Evolutionary conservation across 331 rosid species (phyloP), one percentile per base, ranked within the genome.

Genomic region (Saraca asoca): DNA sequence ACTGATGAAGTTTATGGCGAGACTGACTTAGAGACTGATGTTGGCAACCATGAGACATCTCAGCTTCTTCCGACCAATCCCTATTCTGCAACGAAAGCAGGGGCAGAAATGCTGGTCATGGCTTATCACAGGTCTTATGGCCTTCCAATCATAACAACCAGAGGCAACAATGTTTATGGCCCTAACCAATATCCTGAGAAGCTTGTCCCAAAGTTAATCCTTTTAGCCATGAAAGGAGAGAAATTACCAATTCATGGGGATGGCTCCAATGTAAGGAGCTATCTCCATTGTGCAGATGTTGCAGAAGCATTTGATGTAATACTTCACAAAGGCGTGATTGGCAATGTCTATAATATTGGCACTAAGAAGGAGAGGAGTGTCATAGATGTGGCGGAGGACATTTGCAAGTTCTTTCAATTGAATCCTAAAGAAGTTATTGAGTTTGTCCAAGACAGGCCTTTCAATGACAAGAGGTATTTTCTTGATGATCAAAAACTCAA

Each of bases 41-140:
- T 81, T 45, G 95, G 95, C 8, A 88, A 85, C 43, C 85, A 76
- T 9, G 91, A 88, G 68, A 70, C 95, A 3, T 88, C 89, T 54
- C 89, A 80, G 45, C 91, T 88, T 51, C 84, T 88, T 54, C 95
- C 95, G 1, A 81, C 95, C 2, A 88, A 88, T 66, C 89, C 95
- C 52, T 88, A 88, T 75, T 88, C 95, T 20, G 95, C 95, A 0
- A 85, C 95, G 12, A 88, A 88, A 80, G 95, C 95, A 1, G 95
- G 91, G 13, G 95, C 89, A 6, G 95, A 88, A 62, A 88, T 88
- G 95, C 41, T 88, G 75, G 91, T 75, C 13, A 88, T 85, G 91
- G 95, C 95, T 3, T 88, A 88, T 59, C 86, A 81, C 50, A 76
- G 89, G 8, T 85, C 89, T 8, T 85, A 81, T 62, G 85, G 70